Evolutionary conservation across 2,329 filamentous ascomycete species (phyloP).

Genomic region (Alternaria viburni): DNA sequence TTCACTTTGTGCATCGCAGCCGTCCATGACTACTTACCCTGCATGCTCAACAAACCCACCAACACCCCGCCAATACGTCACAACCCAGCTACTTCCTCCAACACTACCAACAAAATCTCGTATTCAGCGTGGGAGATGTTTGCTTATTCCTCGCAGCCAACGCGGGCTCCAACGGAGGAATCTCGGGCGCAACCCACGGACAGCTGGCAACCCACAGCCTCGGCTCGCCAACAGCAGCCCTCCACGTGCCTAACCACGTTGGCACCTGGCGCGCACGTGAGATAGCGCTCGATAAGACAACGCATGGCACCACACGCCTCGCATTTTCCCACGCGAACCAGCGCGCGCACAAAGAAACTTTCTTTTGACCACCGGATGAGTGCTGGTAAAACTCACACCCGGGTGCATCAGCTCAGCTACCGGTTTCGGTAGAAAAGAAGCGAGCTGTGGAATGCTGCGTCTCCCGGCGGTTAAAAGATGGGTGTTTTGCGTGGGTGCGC

Average conservation of each 20-base stretch:
- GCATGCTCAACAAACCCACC: not conserved
- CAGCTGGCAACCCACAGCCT: not conserved
- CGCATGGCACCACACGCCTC: not conserved
- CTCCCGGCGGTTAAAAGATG: constrained; percentile 18
- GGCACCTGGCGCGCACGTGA: not conserved
- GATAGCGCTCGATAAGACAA: not conserved
- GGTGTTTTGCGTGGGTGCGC: not conserved
- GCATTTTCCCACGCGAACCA: not conserved
- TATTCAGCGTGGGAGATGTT: not conserved
- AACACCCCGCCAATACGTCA: not conserved
- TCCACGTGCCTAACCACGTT: not conserved
- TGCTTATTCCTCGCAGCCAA: not conserved
- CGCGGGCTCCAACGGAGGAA: not conserved
- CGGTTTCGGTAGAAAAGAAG: constrained; percentile 6
- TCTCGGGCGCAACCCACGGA: not conserved
- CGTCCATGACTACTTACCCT: not conserved
- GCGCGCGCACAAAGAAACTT: not conserved
- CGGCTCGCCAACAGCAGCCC: not conserved
- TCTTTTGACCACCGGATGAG: not conserved
- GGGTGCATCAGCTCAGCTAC: not conserved
- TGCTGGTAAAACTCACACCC: constrained; percentile 6
- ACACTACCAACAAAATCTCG: not conserved
- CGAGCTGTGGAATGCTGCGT: constrained; percentile 6
- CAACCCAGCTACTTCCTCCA: not conserved
- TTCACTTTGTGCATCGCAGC: not conserved